Percentiles rank a stretch among this genome's conserved stretches.
These are phyloP conservation scores for Trypanosoma boissoni DNA, from an alignment of 208 protist species.

Conservation along the genomic window DNA sequence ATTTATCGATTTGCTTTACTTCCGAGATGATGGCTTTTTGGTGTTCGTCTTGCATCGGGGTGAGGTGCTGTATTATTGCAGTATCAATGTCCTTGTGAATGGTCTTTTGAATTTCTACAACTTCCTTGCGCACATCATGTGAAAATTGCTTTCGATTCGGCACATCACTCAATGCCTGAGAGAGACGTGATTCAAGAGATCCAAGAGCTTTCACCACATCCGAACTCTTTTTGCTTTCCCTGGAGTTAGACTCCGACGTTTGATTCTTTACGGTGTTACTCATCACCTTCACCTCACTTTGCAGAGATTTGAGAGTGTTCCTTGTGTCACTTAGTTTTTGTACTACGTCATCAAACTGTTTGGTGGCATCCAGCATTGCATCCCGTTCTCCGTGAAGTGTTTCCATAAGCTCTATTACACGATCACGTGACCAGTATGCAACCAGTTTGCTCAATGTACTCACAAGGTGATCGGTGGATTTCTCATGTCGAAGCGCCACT, in stretches of 20 bases:
- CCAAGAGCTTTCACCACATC: slow-evolving; percentile 1
- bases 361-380: slow-evolving; percentile 38
- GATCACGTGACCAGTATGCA: slow-evolving; percentile 54
- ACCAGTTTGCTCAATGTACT: slow-evolving; percentile 57
- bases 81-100: slow-evolving; percentile 12
- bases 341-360: slow-evolving; percentile 26
- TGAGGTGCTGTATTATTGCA: slow-evolving; percentile 3
- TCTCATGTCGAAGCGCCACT: slow-evolving; percentile 58
- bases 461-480: slow-evolving; percentile 55
- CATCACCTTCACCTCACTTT: slow-evolving; percentile 10
- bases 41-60: slow-evolving; percentile 10
- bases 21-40: background rate
- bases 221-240: background rate
- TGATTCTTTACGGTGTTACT: slow-evolving; percentile 6
- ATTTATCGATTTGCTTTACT: background rate
- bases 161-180: background rate
- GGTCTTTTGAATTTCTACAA: slow-evolving; percentile 8
- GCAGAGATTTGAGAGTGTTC: slow-evolving; percentile 6
- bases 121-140: slow-evolving; percentile 14
- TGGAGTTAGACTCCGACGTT: background rate
- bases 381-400: slow-evolving; percentile 36
- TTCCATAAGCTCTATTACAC: slow-evolving; percentile 52
- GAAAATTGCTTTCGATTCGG: slow-evolving; percentile 15
- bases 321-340: slow-evolving; percentile 11
- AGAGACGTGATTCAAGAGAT: slow-evolving; percentile 4